Conservation (phyloP, 2,329 filamentous ascomycete species). For the Curvularia sp. region DNA sequence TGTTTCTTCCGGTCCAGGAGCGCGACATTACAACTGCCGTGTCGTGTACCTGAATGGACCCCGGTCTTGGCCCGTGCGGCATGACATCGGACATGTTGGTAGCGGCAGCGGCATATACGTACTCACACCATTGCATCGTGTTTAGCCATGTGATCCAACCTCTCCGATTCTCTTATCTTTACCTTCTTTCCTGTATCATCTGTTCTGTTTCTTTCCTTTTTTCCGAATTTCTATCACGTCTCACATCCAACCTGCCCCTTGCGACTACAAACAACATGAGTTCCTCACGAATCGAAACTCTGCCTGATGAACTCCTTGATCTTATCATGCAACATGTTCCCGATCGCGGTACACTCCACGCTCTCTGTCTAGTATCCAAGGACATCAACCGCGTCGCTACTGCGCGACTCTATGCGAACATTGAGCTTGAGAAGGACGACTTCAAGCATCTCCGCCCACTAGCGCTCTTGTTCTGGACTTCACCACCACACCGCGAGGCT, state of each 20-base stretch:
- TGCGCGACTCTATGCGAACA: constrained; percentile 20
- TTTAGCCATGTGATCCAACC: background rate
- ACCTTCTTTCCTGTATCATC: background rate
- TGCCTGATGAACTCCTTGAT: constrained; percentile 28
- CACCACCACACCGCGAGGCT: constrained; percentile 8
- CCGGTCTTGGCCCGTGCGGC: constrained; percentile 11
- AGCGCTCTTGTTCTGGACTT: constrained; percentile 23
- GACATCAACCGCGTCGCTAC: constrained; percentile 24
- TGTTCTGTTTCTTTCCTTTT: background rate
- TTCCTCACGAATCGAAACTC: constrained; percentile 6
- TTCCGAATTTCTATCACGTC: background rate
- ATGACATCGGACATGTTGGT: constrained; percentile 11
- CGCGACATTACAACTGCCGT: constrained; percentile 15
- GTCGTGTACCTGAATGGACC: constrained; percentile 17
- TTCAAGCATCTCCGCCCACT: constrained; percentile 21
- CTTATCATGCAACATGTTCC: constrained; percentile 11
- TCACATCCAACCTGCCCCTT: background rate
- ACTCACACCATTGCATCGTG: background rate
- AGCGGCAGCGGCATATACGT: background rate
- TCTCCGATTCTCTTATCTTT: background rate
- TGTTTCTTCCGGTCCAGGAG: constrained; percentile 2
- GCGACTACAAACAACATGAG: background rate
- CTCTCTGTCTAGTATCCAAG: constrained; percentile 21
- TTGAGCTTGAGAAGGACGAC: constrained; percentile 15
- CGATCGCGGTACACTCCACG: constrained; percentile 1